A percentile compares a stretch with the other conserved stretches of the same genome.
These are phyloP conservation scores for Neurospora sp. DNA, from an alignment of 495 filamentous ascomycete genomes.

Conservation along the genomic window DNA sequence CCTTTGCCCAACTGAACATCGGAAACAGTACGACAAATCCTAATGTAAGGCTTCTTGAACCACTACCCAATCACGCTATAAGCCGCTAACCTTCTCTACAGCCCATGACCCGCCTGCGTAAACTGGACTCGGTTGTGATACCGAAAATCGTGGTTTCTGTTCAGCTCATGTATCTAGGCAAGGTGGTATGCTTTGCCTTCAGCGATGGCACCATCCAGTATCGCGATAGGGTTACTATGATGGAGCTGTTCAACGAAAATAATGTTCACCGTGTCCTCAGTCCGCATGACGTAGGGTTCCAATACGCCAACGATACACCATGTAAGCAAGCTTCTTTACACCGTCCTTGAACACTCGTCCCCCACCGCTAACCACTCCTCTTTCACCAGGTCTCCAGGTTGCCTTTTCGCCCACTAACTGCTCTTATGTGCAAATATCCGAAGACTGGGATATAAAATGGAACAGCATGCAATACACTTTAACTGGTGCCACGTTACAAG, in stretches of 20 bases:
- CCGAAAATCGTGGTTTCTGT: constrained; percentile 61
- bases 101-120: constrained; percentile 51
- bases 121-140: constrained; percentile 52
- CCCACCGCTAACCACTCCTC: constrained; percentile 5
- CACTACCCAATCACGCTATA: neutral
- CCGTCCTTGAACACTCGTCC: constrained; percentile 13
- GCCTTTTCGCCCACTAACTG: constrained; percentile 69
- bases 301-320: constrained; percentile 43
- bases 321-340: constrained; percentile 31
- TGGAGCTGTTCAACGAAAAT: constrained; percentile 48
- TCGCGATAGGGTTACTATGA: constrained; percentile 61
- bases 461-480: constrained; percentile 48
- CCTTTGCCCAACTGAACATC: constrained; percentile 61
- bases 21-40: constrained; percentile 34
- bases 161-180: constrained; percentile 54
- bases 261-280: constrained; percentile 54
- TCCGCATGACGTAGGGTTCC: constrained; percentile 62
- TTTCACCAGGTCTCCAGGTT: constrained; percentile 45
- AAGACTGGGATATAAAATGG: constrained; percentile 55
- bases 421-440: constrained; percentile 51
- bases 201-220: constrained; percentile 72
- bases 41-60: neutral
- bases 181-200: constrained; percentile 54
- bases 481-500: constrained; percentile 30
- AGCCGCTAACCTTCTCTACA: constrained; percentile 20